phyloP scores from a whole-genome alignment of 169 alveolate species.

The Eimeria mitis region DNA sequence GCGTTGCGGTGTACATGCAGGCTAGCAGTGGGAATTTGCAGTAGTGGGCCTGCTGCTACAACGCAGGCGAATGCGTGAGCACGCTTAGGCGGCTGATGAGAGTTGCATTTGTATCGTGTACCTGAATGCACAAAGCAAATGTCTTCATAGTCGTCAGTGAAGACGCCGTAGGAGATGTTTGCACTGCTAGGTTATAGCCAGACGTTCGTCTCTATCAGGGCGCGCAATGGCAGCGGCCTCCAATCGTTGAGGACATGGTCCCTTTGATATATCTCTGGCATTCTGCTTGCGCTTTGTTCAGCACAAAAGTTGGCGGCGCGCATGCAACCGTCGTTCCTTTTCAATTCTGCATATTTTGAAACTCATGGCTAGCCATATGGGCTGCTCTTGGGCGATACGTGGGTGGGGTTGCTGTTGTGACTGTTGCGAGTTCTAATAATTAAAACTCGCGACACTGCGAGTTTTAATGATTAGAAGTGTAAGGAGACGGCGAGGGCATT shows the following conservation, averaged over 20 bases:
- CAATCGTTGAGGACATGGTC: background rate
- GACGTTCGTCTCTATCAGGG: background rate
- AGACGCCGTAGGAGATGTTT: background rate
- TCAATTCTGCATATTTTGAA: background rate
- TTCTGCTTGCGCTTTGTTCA: background rate
- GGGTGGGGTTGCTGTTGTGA: background rate
- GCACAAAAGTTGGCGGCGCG: background rate
- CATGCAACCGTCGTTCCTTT: background rate
- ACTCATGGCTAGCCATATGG: background rate
- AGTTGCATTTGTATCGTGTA: background rate
- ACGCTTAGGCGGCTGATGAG: background rate
- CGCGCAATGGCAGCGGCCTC: background rate
- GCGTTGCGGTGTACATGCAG: constrained; percentile 7
- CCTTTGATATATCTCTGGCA: no score
- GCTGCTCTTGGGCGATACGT: background rate
- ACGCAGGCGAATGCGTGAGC: background rate
- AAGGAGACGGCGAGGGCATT: background rate
- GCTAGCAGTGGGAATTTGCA: constrained; percentile 46
- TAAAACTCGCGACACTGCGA: no score
- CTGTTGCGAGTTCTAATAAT: no score
- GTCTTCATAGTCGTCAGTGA: no score
- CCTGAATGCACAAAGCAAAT: background rate
- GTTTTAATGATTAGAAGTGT: background rate
- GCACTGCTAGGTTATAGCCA: background rate
- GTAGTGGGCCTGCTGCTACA: background rate